phyloP scores from a whole-genome alignment of 345 rosid genomes.

The Acer saccharum region DNA sequence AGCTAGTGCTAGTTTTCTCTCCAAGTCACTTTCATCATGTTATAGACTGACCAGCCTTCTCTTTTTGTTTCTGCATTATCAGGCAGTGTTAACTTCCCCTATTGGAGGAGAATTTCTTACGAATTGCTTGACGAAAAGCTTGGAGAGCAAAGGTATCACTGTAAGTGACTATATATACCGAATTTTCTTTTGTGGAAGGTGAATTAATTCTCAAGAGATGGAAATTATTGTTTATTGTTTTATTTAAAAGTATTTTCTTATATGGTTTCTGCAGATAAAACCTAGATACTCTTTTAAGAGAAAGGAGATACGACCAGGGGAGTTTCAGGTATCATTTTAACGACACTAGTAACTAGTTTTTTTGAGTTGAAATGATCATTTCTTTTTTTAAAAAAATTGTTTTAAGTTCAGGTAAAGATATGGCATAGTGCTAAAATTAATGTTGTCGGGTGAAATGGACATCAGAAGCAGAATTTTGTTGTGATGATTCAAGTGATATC shows the following conservation, averaged over 20 bases:
- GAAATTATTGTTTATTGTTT: constrained; percentile 6
- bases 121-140: constrained; percentile 93
- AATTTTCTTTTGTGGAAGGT: constrained; percentile 7
- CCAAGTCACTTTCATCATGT: neutral
- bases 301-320: constrained; percentile 88
- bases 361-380: neutral
- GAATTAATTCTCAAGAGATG: constrained; percentile 14
- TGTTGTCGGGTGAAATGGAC: constrained; percentile 1
- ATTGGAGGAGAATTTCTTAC: constrained; percentile 95
- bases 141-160: constrained; percentile 89
- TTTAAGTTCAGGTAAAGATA: neutral
- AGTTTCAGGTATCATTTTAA: constrained; percentile 69
- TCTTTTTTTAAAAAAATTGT: neutral
- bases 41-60: constrained; percentile 1
- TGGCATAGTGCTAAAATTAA: neutral
- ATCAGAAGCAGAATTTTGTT: neutral
- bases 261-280: constrained; percentile 63
- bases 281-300: constrained; percentile 99
- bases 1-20: neutral
- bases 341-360: neutral
- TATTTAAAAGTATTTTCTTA: constrained; percentile 10
- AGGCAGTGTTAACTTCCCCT: constrained; percentile 86
- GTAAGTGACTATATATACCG: constrained; percentile 45
- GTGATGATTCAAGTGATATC: neutral
- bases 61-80: constrained; percentile 18